Base-by-base conservation (phyloP, 164 flowering plant species). In the Umbellularia californica region DNA sequence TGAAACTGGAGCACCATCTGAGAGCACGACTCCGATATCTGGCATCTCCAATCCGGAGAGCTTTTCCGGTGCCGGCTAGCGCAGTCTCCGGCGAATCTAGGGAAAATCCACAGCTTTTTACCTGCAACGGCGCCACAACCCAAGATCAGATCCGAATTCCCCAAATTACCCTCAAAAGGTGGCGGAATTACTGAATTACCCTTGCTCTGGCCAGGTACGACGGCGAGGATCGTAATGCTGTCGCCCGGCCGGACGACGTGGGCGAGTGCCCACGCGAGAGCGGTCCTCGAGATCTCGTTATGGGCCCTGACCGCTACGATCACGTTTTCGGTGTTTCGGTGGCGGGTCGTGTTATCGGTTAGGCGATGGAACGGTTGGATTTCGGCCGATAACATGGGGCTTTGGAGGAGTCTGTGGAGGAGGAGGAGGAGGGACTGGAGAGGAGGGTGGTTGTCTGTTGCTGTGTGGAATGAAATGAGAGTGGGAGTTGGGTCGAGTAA, bases 1-100 rank as follows among this genome's bases (percentile, higher is more conserved):
- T 84, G 87, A 71, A 91, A 82, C 70, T 92, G 93, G 72, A 91
- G 91, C 69, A 88, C 83, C 93, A 95, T 88, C 84, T 88, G 93
- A 65, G 97, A 87, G 74, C 93, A 95, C 22, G 90, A 85, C 67
- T 95, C 91, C 3, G 97, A 90, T 87, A 95, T 92, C 87, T 87
- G 84, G 52, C 76, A 77, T 30, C 85, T 77, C 78, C 87, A 87
- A 51, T 91, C 95, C 60, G 88, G 82, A 73, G 86, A 82, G 58
- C 70, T 76, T 17, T 79, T 83, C 76, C 82, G 77, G 72, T 71
- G 76, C 23, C 83, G 60, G 72, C 85, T 85, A 58, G 77, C 83
- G 30, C 89, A 82, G 73, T 88, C 90, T 68, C 90, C 88, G 11
- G 78, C 47, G 7, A 85, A 77, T 65, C 72, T 82, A 65, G 93